Evolutionary conservation across 108 stramenopile genomes (phyloP).

Genomic region (Schizochytrium sp.): DNA sequence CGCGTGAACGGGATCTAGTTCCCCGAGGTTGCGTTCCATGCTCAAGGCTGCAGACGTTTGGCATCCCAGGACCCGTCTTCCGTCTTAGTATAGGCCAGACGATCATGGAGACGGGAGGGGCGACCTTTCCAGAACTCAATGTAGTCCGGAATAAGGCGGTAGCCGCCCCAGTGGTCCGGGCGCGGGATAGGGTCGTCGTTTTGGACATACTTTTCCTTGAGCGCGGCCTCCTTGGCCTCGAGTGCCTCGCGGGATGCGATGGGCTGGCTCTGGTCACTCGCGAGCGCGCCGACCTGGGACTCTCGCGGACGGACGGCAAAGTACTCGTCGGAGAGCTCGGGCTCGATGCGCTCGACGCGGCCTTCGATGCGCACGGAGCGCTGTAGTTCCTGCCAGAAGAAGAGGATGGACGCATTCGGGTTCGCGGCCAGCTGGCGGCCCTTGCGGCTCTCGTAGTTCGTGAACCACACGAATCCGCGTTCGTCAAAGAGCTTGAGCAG

Average conservation of each 20-base stretch:
- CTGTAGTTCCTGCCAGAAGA: slow-evolving; percentile 52
- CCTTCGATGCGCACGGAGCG: slow-evolving; percentile 49
- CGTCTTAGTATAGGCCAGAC: slow-evolving; percentile 27
- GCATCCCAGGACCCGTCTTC: background rate
- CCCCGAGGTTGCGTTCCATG: background rate
- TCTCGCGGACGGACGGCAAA: slow-evolving; percentile 40
- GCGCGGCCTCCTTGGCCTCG: slow-evolving; percentile 12
- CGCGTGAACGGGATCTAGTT: too few relatives aligned
- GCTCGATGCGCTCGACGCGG: slow-evolving; percentile 33
- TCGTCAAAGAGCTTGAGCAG: slow-evolving; percentile 48
- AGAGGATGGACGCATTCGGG: slow-evolving; percentile 36
- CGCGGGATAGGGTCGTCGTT: slow-evolving; percentile 30
- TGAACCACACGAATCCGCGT: slow-evolving; percentile 47
- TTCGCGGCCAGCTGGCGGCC: slow-evolving; percentile 20
- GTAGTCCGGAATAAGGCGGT: slow-evolving; percentile 36
- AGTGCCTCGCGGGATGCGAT: slow-evolving; percentile 34
- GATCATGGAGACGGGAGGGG: slow-evolving; percentile 43
- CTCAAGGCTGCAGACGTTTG: background rate
- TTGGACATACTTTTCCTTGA: background rate
- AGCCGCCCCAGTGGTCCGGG: slow-evolving; percentile 47
- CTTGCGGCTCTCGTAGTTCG: slow-evolving; percentile 44
- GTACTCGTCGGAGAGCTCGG: slow-evolving; percentile 44
- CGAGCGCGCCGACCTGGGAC: slow-evolving; percentile 46
- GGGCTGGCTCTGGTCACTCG: slow-evolving; percentile 40
- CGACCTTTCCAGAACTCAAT: slow-evolving; percentile 53